A percentile compares a stretch with the other conserved stretches of the same genome.
phyloP scores from a whole-genome alignment of 805 yeast species.

The Saccharomycopsis fodiens region DNA sequence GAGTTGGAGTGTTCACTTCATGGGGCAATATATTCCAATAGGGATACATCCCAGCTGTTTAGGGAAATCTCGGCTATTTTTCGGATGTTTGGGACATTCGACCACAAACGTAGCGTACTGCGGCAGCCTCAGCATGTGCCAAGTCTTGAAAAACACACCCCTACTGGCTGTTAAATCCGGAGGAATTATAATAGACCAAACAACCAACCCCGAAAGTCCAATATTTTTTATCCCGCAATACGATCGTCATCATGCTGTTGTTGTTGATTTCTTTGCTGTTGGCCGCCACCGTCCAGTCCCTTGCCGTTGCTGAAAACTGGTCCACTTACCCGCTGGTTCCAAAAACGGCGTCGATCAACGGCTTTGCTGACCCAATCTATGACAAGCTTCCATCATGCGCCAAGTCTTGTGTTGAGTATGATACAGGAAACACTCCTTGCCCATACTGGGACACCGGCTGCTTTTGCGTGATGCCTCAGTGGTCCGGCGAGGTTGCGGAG shows the following conservation, averaged over 20 bases:
- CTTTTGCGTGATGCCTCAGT: constrained; percentile 41
- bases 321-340: constrained; percentile 40
- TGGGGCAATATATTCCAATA: no score
- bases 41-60: no score
- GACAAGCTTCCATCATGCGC: constrained; percentile 36
- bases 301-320: constrained; percentile 27
- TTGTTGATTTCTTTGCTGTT: constrained; percentile 13
- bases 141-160: no score
- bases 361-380: constrained; percentile 40
- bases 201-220: no score
- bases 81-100: no score
- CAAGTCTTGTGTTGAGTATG: constrained; percentile 31
- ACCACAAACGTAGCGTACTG: no score
- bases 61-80: no score
- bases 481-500: constrained; percentile 36
- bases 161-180: background rate
- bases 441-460: constrained; percentile 49
- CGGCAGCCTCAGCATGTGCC: no score
- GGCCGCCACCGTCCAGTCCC: constrained; percentile 8
- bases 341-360: constrained; percentile 39
- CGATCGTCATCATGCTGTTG: constrained; percentile 14
- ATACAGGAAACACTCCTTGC: constrained; percentile 38
- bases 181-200: background rate
- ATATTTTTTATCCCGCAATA: no score
- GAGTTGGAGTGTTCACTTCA: no score